Evolutionary conservation across 345 rosid species (phyloP).

Genomic region (Salix exigua): DNA sequence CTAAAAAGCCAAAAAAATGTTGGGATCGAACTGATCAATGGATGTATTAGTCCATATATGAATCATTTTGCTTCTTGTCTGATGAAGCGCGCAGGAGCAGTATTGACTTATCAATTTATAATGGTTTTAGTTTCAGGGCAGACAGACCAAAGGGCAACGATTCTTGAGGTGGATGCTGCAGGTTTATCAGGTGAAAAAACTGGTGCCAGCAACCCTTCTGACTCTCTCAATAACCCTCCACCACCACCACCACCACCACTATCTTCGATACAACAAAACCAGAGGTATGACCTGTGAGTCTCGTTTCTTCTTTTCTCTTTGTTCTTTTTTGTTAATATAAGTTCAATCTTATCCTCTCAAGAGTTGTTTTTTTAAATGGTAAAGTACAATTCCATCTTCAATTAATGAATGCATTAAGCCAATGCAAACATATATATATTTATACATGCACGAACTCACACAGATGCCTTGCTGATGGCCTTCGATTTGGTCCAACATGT

Average conservation of each 20-base stretch:
- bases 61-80: conserved; percentile 29
- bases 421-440: background rate
- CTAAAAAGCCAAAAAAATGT: background rate
- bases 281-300: conserved; percentile 23
- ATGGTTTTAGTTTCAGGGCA: conserved; percentile 45
- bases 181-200: background rate
- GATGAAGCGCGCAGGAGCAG: conserved; percentile 30
- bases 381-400: background rate
- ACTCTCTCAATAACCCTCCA: background rate
- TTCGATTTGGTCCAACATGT: conserved; percentile 17
- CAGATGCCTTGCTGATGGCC: background rate
- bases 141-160: conserved; percentile 29
- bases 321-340: background rate
- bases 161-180: conserved; percentile 15
- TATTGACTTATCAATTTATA: conserved; percentile 11
- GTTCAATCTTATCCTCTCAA: background rate
- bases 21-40: conserved; percentile 7
- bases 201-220: conserved; percentile 1
- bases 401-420: background rate
- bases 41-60: conserved; percentile 2
- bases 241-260: background rate
- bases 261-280: conserved; percentile 19
- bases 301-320: background rate
- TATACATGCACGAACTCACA: conserved; percentile 24
- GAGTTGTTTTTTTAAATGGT: background rate